Evolutionary conservation across 2,329 filamentous ascomycete species (phyloP).

Genomic region (Annulohypoxylon truncatum): DNA sequence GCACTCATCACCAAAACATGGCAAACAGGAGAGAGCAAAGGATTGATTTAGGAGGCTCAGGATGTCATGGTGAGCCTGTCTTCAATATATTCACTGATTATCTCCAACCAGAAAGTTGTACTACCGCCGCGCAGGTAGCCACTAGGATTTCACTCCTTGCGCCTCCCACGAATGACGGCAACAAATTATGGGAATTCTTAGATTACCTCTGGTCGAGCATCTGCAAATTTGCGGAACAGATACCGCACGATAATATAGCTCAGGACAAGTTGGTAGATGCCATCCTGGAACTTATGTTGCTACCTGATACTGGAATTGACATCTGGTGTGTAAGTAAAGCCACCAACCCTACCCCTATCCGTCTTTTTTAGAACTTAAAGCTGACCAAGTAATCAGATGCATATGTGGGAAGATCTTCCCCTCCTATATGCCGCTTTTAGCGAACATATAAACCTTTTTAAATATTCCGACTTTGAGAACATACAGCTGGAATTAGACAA

Average conservation of each 20-base stretch:
- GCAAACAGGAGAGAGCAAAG: background rate
- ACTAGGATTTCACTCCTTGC: slow-evolving; percentile 30
- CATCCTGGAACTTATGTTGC: slow-evolving; percentile 44
- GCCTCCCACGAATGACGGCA: no score
- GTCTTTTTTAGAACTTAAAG: background rate
- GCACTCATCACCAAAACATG: slow-evolving; percentile 6
- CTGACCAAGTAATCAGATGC: slow-evolving; percentile 31
- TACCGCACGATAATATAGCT: slow-evolving; percentile 42
- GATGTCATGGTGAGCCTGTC: no score
- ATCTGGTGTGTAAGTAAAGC: slow-evolving; percentile 44
- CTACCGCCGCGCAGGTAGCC: slow-evolving; percentile 34
- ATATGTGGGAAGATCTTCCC: slow-evolving; percentile 46
- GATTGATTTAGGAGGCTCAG: background rate
- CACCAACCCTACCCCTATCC: background rate
- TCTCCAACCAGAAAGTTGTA: slow-evolving; percentile 25
- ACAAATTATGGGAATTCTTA: slow-evolving; percentile 40
- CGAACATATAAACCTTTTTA: slow-evolving; percentile 36
- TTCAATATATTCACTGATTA: slow-evolving; percentile 43
- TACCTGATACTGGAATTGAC: slow-evolving; percentile 42
- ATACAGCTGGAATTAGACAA: slow-evolving; percentile 17
- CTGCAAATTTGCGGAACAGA: slow-evolving; percentile 43
- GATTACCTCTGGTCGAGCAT: slow-evolving; percentile 44
- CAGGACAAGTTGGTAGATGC: slow-evolving; percentile 46
- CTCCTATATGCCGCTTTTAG: slow-evolving; percentile 41
- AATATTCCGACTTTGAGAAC: background rate